Percentiles rank a stretch among this genome's conserved stretches.
These are phyloP conservation scores for Rehmannia glutinosa DNA, from an alignment of 257 asterid genomes.

Conservation along the genomic window DNA sequence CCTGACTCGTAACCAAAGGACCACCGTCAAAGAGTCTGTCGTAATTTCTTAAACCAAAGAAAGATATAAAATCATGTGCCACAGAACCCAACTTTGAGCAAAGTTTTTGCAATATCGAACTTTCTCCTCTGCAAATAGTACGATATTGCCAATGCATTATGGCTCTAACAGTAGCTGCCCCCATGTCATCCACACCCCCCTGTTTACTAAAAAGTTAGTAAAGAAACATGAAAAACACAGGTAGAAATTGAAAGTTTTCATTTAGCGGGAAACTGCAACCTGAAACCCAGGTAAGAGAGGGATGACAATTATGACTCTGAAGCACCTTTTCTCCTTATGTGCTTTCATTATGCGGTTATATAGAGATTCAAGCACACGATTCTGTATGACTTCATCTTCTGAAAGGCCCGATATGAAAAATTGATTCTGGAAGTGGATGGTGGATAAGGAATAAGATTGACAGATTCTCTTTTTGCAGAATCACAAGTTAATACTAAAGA, in stretches of 20 bases:
- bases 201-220: constrained; percentile 24
- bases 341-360: constrained; percentile 85
- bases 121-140: constrained; percentile 73
- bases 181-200: constrained; percentile 95
- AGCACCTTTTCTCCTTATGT: constrained; percentile 52
- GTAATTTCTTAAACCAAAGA: constrained; percentile 77
- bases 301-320: constrained; percentile 83
- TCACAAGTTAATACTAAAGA: background rate
- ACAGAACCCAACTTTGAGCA: constrained; percentile 59
- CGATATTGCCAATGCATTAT: constrained; percentile 97
- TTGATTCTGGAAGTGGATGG: constrained; percentile 65
- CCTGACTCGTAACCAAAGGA: constrained; percentile 87
- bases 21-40: constrained; percentile 71
- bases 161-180: constrained; percentile 98
- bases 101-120: constrained; percentile 78
- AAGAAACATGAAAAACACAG: constrained; percentile 4
- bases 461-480: background rate
- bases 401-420: constrained; percentile 92
- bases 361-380: constrained; percentile 82
- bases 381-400: constrained; percentile 77
- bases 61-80: constrained; percentile 69
- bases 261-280: constrained; percentile 40
- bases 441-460: constrained; percentile 1
- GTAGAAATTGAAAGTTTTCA: constrained; percentile 1
- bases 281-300: constrained; percentile 95